phyloP scores from a whole-genome alignment of 441 rosid species.

The Jatropha multifida region DNA sequence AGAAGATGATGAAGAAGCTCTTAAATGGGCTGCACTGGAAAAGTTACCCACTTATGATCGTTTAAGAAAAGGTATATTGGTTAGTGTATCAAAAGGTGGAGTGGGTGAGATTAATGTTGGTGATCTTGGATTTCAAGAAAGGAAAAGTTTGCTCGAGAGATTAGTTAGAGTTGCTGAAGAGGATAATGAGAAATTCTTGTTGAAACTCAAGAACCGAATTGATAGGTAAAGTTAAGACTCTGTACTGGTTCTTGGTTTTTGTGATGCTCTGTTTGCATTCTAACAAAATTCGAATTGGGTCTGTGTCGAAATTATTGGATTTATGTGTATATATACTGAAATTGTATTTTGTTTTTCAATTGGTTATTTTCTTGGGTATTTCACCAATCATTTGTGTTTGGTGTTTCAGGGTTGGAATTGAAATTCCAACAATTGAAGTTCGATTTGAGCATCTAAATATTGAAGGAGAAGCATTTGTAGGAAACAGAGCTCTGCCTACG shows the following conservation, averaged over 20 bases:
- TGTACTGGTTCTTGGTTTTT: neutral
- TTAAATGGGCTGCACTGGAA: slow-evolving; percentile 67
- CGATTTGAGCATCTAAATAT: slow-evolving; percentile 58
- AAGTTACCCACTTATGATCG: slow-evolving; percentile 62
- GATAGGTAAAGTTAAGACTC: slow-evolving; percentile 39
- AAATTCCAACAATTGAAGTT: slow-evolving; percentile 64
- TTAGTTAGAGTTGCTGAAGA: slow-evolving; percentile 51
- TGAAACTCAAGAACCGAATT: slow-evolving; percentile 60
- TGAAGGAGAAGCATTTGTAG: slow-evolving; percentile 57
- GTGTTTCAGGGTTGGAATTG: slow-evolving; percentile 51
- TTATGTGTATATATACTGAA: no score
- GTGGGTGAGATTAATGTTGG: slow-evolving; percentile 39
- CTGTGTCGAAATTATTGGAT: no score
- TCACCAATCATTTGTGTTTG: slow-evolving; percentile 1
- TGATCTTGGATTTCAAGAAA: slow-evolving; percentile 49
- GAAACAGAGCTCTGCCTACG: slow-evolving; percentile 62
- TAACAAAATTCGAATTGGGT: neutral
- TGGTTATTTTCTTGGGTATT: neutral
- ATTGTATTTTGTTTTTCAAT: no score
- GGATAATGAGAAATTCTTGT: slow-evolving; percentile 58
- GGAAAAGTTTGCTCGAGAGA: slow-evolving; percentile 47
- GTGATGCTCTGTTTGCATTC: neutral
- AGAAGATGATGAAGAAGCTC: slow-evolving; percentile 70
- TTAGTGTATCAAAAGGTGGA: slow-evolving; percentile 29
- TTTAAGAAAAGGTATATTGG: slow-evolving; percentile 54